Percentiles rank a stretch among this genome's conserved stretches.
phyloP scores from a whole-genome alignment of 2,329 filamentous ascomycete species.

The Pseudogymnoascus sp. region DNA sequence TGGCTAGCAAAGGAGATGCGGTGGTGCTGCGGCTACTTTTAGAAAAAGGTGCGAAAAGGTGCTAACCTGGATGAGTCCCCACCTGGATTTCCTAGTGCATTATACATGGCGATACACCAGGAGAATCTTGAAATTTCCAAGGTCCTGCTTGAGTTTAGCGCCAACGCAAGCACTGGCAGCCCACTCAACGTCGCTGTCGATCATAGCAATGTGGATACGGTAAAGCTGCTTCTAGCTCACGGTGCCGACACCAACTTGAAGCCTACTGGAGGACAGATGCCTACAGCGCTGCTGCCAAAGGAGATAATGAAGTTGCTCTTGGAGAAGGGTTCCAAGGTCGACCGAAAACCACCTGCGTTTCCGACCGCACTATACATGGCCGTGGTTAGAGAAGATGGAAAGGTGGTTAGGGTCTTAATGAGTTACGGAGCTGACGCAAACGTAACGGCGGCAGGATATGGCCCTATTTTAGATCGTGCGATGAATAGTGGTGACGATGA shows the following conservation, averaged over 20 bases:
- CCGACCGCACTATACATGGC: constrained; percentile 11
- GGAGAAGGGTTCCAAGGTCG: constrained; percentile 10
- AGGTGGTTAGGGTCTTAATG: neutral
- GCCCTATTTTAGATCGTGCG: neutral
- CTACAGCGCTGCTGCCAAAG: constrained; percentile 10
- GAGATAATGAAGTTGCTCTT: constrained; percentile 12
- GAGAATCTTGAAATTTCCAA: neutral
- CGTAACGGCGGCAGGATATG: neutral
- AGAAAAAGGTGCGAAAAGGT: neutral
- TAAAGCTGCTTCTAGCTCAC: constrained; percentile 9
- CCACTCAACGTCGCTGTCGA: constrained; percentile 11
- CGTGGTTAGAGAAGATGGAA: constrained; percentile 11
- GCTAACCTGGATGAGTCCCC: constrained; percentile 13
- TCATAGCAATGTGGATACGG: constrained; percentile 8
- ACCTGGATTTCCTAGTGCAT: neutral
- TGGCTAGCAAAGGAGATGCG: constrained; percentile 10
- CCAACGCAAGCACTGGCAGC: neutral
- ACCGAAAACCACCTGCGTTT: constrained; percentile 4
- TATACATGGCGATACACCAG: neutral
- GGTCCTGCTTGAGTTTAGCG: neutral
- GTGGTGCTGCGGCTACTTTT: constrained; percentile 11
- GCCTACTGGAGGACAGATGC: neutral
- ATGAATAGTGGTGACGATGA: neutral
- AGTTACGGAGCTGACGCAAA: neutral
- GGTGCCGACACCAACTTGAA: constrained; percentile 12